Evolutionary conservation across 75 land plant species (phyloP).

Genomic region (Gnetum montanum): DNA sequence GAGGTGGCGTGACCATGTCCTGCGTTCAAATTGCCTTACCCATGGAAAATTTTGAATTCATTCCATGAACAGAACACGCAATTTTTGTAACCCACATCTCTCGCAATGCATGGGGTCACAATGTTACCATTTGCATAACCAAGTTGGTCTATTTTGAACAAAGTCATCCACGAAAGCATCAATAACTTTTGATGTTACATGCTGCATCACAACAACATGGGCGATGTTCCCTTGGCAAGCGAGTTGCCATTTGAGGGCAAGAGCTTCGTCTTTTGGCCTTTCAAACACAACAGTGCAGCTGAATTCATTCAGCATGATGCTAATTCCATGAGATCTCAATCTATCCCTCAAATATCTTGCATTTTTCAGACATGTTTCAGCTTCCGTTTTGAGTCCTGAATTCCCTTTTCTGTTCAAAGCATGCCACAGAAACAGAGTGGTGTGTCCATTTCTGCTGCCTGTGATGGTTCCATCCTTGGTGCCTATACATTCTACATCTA

Average conservation of each 20-base stretch:
- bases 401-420: constrained; percentile 94
- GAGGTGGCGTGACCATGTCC: too few species aligned
- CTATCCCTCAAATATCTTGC: constrained; percentile 87
- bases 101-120: constrained; percentile 64
- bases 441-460: constrained; percentile 98
- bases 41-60: too few species aligned
- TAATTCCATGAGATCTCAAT: constrained; percentile 52
- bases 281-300: constrained; percentile 98
- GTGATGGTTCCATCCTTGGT: constrained; percentile 97
- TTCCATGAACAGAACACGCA: too few species aligned
- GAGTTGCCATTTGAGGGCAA: constrained; percentile 83
- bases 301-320: constrained; percentile 91
- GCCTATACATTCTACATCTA: constrained; percentile 93
- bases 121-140: constrained; percentile 57
- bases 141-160: constrained; percentile 40
- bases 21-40: too few species aligned
- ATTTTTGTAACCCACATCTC: constrained; percentile 60
- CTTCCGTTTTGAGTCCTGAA: constrained; percentile 90
- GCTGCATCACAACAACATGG: constrained; percentile 94
- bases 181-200: constrained; percentile 74
- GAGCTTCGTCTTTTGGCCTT: constrained; percentile 78
- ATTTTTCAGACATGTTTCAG: constrained; percentile 84
- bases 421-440: constrained; percentile 96
- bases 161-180: constrained; percentile 67
- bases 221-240: constrained; percentile 93